Evolutionary conservation across 768 basidiomycete genomes (phyloP).

Genomic region (Fistulinella prunicolor): DNA sequence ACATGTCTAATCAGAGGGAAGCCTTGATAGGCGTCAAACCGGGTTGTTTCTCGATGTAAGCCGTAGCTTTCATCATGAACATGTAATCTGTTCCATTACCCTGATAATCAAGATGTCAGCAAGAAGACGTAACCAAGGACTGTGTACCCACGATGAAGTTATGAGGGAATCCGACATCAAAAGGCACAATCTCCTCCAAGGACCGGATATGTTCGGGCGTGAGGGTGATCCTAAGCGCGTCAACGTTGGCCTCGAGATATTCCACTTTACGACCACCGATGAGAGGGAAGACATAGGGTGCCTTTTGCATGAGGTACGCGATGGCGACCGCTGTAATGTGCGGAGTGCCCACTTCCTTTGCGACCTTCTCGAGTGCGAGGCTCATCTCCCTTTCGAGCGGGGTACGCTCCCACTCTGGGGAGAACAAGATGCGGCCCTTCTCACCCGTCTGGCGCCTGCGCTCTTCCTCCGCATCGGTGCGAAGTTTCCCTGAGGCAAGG

Average conservation of each 20-base stretch:
- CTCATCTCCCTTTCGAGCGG: slow-evolving; percentile 33
- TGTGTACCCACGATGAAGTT: slow-evolving; percentile 26
- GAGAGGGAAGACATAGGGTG: slow-evolving; percentile 41
- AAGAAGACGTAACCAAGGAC: neutral
- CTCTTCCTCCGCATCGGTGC: slow-evolving; percentile 28
- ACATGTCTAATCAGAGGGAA: neutral
- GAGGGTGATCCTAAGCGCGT: slow-evolving; percentile 39
- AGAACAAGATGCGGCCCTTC: slow-evolving; percentile 33
- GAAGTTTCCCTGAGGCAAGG: slow-evolving; percentile 25
- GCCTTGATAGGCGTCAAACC: slow-evolving; percentile 9
- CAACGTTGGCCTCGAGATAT: slow-evolving; percentile 39
- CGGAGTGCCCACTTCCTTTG: slow-evolving; percentile 36
- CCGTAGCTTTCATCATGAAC: slow-evolving; percentile 12
- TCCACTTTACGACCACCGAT: slow-evolving; percentile 41
- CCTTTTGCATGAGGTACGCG: slow-evolving; percentile 43
- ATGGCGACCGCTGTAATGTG: slow-evolving; percentile 38
- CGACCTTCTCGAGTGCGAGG: slow-evolving; percentile 38
- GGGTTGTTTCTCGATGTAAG: slow-evolving; percentile 20
- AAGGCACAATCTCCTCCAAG: slow-evolving; percentile 35
- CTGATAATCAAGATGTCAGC: slow-evolving; percentile 4
- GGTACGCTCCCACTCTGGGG: slow-evolving; percentile 31
- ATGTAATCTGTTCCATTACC: slow-evolving; percentile 26
- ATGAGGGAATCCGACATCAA: slow-evolving; percentile 38
- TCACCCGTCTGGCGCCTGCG: slow-evolving; percentile 31
- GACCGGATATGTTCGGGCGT: slow-evolving; percentile 34